phyloP scores from a whole-genome alignment of 2,329 filamentous ascomycete genomes.

The Volutella citrinella region DNA sequence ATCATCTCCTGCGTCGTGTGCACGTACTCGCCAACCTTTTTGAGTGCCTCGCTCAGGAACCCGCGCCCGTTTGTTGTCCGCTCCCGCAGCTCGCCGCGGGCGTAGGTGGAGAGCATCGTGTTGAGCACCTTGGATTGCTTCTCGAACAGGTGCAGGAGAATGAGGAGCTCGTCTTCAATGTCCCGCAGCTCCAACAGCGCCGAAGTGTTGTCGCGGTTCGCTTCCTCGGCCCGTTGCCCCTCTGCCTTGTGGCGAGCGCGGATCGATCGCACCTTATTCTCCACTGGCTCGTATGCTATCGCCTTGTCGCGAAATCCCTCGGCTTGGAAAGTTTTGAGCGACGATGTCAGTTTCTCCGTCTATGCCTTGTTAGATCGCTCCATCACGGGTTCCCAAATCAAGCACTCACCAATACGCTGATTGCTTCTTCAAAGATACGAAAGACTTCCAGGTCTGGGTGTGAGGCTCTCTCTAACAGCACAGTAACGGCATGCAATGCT shows the following conservation, averaged over 20 bases:
- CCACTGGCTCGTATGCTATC: constrained; percentile 36
- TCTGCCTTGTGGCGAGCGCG: constrained; percentile 38
- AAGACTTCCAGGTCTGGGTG: constrained; percentile 63
- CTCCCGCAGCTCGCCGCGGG: constrained; percentile 37
- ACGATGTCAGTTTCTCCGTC: constrained; percentile 61
- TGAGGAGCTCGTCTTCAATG: constrained; percentile 61
- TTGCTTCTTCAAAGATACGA: constrained; percentile 64
- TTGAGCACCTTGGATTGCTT: constrained; percentile 51
- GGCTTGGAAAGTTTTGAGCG: constrained; percentile 59
- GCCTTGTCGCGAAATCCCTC: constrained; percentile 51
- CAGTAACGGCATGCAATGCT: constrained; percentile 59
- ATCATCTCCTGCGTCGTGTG: constrained; percentile 56
- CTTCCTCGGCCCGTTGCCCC: constrained; percentile 46
- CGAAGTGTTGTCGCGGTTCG: constrained; percentile 62
- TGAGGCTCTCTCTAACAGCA: constrained; percentile 56
- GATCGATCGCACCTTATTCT: constrained; percentile 39
- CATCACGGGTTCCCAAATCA: rapidly evolving
- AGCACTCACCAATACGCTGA: constrained; percentile 53
- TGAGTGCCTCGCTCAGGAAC: constrained; percentile 52
- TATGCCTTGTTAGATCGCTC: constrained; percentile 21
- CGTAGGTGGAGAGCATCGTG: constrained; percentile 44
- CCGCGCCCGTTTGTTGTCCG: constrained; percentile 44
- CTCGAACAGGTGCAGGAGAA: constrained; percentile 55
- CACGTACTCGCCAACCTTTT: constrained; percentile 52
- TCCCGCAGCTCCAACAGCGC: constrained; percentile 61